phyloP scores from a whole-genome alignment of 2,329 filamentous ascomycete genomes.

The Calonectria hawksworthii region DNA sequence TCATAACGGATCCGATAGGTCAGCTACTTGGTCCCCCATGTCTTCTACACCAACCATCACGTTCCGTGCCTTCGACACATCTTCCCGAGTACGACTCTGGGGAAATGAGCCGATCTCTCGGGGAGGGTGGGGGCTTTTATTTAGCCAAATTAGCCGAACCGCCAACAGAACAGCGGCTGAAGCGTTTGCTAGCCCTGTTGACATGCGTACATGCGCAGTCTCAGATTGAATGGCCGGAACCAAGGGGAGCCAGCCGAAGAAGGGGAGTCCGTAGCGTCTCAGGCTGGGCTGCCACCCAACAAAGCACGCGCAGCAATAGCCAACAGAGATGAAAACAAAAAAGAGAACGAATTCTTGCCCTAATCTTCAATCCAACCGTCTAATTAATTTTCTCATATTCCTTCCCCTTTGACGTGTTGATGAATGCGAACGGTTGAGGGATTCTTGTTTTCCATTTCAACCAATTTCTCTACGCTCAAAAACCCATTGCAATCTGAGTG shows the following conservation, averaged over 20 bases:
- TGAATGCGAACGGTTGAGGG: constrained; percentile 18
- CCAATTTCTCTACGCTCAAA: constrained; percentile 8
- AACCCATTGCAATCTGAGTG: background rate
- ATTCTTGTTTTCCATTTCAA: background rate
- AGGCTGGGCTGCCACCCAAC: constrained; percentile 14
- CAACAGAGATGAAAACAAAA: constrained; percentile 11
- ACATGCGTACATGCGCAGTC: background rate
- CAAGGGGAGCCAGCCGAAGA: constrained; percentile 27
- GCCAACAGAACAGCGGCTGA: constrained; percentile 12
- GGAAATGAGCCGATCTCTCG: constrained; percentile 23
- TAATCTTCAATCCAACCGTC: constrained; percentile 14
- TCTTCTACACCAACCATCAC: background rate
- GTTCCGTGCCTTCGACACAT: background rate
- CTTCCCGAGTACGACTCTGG: background rate
- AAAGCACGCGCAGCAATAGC: background rate
- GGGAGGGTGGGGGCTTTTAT: constrained; percentile 8
- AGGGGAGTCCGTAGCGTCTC: background rate
- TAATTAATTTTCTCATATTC: background rate
- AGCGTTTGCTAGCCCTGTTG: background rate
- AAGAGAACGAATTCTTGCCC: constrained; percentile 6
- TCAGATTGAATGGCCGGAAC: constrained; percentile 28
- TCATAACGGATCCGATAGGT: background rate
- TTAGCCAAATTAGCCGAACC: constrained; percentile 23
- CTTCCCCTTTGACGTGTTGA: background rate
- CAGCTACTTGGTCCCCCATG: constrained; percentile 17